phyloP scores from a whole-genome alignment of 768 basidiomycete genomes.

The Psilocybe tampanensis region DNA sequence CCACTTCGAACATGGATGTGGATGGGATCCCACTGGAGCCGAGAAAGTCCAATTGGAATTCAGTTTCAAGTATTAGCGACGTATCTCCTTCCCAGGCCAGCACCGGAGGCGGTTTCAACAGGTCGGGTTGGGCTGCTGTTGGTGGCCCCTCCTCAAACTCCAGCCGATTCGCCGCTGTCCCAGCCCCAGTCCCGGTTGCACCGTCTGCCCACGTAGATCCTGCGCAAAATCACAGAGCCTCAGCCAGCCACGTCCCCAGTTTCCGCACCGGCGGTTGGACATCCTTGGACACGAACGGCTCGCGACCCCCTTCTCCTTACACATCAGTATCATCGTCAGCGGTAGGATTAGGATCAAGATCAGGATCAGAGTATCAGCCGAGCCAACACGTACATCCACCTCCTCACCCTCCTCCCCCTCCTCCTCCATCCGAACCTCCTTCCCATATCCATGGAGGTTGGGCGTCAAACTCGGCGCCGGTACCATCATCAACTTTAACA shows the following conservation, averaged over 20 bases:
- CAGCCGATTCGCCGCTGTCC: constrained; percentile 2
- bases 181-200: neutral
- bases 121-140: constrained; percentile 54
- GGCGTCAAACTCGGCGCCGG: neutral
- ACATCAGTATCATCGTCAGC: constrained; percentile 18
- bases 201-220: neutral
- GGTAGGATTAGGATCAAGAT: constrained; percentile 10
- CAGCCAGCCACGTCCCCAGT: constrained; percentile 14
- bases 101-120: constrained; percentile 39
- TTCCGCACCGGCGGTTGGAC: constrained; percentile 66
- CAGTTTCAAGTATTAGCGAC: constrained; percentile 29
- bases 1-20: constrained; percentile 25
- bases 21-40: constrained; percentile 25
- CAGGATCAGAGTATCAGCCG: neutral
- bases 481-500: neutral
- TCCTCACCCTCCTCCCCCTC: constrained; percentile 4
- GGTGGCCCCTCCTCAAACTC: constrained; percentile 23
- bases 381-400: constrained; percentile 8
- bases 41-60: constrained; percentile 55
- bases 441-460: neutral
- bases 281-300: constrained; percentile 55
- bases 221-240: neutral
- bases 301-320: constrained; percentile 28
- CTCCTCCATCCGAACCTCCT: neutral
- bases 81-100: constrained; percentile 16